A percentile compares a stretch with the other conserved stretches of the same genome.
Evolutionary conservation across 305 asterid species (phyloP).

Genomic region (Fraxinus sp.): DNA sequence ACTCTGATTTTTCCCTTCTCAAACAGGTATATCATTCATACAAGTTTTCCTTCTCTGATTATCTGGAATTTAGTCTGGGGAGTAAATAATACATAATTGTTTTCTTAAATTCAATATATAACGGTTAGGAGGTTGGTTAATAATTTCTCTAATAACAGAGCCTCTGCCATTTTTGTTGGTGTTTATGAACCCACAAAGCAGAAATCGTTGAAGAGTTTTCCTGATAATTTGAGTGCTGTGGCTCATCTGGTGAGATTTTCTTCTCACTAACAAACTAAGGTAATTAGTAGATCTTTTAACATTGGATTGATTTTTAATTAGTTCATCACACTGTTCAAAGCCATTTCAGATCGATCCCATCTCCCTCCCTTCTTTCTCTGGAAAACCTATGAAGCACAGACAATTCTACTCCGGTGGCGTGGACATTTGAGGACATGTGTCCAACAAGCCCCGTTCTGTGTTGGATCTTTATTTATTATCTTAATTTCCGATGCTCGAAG

Average conservation of each 20-base stretch:
- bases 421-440: neutral
- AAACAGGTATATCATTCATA: neutral
- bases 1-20: neutral
- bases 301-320: neutral
- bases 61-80: neutral
- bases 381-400: neutral
- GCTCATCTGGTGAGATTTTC: slow-evolving; percentile 80
- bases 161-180: slow-evolving; percentile 93
- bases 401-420: neutral
- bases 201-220: slow-evolving; percentile 63
- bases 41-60: neutral
- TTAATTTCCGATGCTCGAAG: neutral
- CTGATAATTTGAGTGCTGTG: slow-evolving; percentile 88
- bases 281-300: neutral
- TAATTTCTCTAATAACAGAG: slow-evolving; percentile 48
- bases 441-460: neutral
- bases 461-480: neutral
- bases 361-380: neutral
- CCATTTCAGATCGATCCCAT: neutral
- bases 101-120: neutral
- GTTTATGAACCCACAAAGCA: slow-evolving; percentile 96
- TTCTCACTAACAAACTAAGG: neutral
- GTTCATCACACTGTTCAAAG: neutral
- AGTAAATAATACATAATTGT: neutral
- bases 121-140: slow-evolving; percentile 17